Conservation (phyloP, 192 early-diverging fungal genomes). For the Backusella psychrophila region DNA sequence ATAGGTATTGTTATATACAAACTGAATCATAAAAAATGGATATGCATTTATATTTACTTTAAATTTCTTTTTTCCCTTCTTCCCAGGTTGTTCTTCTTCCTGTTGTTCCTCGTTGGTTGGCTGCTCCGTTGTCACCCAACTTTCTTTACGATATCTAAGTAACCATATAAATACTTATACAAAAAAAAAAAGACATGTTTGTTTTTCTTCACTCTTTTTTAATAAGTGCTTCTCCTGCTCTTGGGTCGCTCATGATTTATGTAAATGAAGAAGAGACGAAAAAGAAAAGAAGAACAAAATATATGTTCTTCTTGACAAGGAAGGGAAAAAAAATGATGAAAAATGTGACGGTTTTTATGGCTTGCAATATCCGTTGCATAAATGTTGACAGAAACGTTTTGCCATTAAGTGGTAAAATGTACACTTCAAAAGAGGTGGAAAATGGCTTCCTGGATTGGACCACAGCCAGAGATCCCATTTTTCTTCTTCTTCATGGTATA, state of each 20-base stretch:
- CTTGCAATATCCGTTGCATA: background rate
- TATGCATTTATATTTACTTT: background rate
- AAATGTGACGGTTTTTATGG: background rate
- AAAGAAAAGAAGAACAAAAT: background rate
- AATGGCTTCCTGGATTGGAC: no score
- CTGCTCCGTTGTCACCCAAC: background rate
- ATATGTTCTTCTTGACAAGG: background rate
- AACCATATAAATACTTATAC: background rate
- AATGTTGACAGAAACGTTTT: no score
- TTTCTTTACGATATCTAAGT: conserved; percentile 11
- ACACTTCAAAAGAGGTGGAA: no score
- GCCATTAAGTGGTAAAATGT: no score
- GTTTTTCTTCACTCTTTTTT: conserved; percentile 12
- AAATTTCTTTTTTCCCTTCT: background rate
- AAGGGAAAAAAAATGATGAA: background rate
- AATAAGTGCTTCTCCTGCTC: conserved; percentile 16
- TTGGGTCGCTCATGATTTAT: conserved; percentile 11
- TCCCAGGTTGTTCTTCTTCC: background rate
- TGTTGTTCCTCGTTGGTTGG: background rate
- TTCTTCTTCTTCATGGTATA: no score
- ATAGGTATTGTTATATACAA: background rate
- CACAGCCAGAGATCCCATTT: no score
- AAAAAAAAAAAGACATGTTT: no score
- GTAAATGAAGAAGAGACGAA: background rate
- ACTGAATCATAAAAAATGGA: background rate